Evolutionary conservation across 306 rosid species (phyloP), one percentile per base, ranked within the genome.

Genomic region (Quercus robur): DNA sequence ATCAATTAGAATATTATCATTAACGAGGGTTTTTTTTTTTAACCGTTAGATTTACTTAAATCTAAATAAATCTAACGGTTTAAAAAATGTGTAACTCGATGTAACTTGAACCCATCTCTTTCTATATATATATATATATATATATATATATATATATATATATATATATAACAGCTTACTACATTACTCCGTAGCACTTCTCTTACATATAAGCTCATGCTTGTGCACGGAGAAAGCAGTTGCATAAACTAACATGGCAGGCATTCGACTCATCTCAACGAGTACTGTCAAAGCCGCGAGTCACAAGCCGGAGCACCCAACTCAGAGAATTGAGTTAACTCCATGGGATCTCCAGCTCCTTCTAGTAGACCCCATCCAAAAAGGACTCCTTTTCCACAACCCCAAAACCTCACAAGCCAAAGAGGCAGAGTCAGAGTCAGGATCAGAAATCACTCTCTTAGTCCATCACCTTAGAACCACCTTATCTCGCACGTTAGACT

Each of bases 341-440:
- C 18, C 26, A 74, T 55, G 51, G 56, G 84, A 81, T 76, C 67
- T 70, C 5, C 56, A 56, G 2, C 26, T 41, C n/a, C 13, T 76
- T 5, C 6, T 20, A 7, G 1, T 58, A 6, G 44, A 12, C 1
- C 57, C 61, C 25, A 76, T 69, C 17, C 73, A 64, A 18, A 64
- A 30, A 35, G 70, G 70, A 6, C 70, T 64, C 44, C 44, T 64
- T 26, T 30, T 64, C 70, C 21, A 13, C 44, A 64, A 64, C 30
- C 70, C 70, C 20, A 63, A 25, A 63, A 13, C 69, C n/a, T 5
- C 69, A 28, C 69, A 62, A 28, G 69, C 20, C 20, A 8, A 57
- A 7, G 23, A 33, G 38, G 1, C 33, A 31, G 33, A 33, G 8
- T 25, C 25, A 7, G 23, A 33, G 38, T 0, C 33, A 31, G 33